phyloP scores from a whole-genome alignment of 2,329 filamentous ascomycete species.

The Incumbomyces lentus region DNA sequence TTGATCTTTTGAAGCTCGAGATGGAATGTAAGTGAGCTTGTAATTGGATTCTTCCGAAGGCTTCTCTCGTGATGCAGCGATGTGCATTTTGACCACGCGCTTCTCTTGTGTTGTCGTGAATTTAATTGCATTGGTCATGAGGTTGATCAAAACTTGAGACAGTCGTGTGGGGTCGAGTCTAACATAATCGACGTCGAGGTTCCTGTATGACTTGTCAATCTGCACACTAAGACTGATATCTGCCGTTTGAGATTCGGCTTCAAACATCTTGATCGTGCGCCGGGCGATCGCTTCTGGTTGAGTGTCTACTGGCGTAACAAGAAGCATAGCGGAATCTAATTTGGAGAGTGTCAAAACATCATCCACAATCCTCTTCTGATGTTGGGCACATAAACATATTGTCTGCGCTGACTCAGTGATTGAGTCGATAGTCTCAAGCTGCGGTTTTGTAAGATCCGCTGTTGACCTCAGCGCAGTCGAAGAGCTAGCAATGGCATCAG shows the following conservation, averaged over 20 bases:
- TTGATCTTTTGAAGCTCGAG: constrained; percentile 21
- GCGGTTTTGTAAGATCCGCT: constrained; percentile 13
- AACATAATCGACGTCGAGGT: constrained; percentile 54
- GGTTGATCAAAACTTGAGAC: constrained; percentile 68
- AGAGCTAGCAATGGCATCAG: constrained; percentile 43
- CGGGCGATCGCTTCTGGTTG: constrained; percentile 58
- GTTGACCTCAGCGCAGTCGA: constrained; percentile 38
- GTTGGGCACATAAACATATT: constrained; percentile 65
- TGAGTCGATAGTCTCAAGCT: constrained; percentile 34
- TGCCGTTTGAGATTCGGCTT: constrained; percentile 59
- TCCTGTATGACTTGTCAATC: constrained; percentile 51
- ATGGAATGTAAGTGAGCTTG: constrained; percentile 26
- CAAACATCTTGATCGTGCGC: constrained; percentile 65
- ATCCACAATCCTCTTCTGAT: constrained; percentile 71
- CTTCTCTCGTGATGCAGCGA: constrained; percentile 39
- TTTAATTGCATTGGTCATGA: constrained; percentile 72
- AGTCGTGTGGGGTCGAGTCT: constrained; percentile 62
- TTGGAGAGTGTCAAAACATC: constrained; percentile 65
- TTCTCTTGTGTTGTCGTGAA: constrained; percentile 54
- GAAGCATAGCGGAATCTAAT: constrained; percentile 63
- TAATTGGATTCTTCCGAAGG: constrained; percentile 34
- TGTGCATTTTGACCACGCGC: constrained; percentile 39
- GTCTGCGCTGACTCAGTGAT: constrained; percentile 65
- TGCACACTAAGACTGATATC: constrained; percentile 57
- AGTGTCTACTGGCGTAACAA: constrained; percentile 60